A percentile compares a stretch with the other conserved stretches of the same genome.
Evolutionary conservation across 768 basidiomycete species (phyloP).

Genomic region (Lanmaoa rubissima): DNA sequence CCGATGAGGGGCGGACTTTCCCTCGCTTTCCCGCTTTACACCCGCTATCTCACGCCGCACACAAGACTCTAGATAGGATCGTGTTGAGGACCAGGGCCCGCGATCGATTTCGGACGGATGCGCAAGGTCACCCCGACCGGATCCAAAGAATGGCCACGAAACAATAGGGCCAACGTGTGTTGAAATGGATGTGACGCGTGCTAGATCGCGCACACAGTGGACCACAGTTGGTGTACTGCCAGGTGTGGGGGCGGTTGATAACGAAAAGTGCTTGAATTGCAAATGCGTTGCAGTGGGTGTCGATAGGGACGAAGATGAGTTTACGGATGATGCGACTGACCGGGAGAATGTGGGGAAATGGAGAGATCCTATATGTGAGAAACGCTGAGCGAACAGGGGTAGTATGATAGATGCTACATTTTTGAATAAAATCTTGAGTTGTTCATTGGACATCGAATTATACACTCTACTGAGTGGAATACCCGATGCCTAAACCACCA

Average conservation of each 20-base stretch:
- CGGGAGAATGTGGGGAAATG: conserved; percentile 39
- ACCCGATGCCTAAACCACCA: conserved; percentile 56
- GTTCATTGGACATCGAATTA: conserved; percentile 63
- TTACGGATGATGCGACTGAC: conserved; percentile 18
- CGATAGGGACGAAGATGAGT: conserved; percentile 21
- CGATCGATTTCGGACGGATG: conserved; percentile 72
- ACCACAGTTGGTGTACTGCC: conserved; percentile 1
- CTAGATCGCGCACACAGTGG: background rate
- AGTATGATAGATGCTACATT: conserved; percentile 68
- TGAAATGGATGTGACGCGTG: conserved; percentile 19
- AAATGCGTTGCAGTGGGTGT: conserved; percentile 28
- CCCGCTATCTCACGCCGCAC: conserved; percentile 67
- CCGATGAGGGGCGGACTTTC: conserved; percentile 69
- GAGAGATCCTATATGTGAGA: conserved; percentile 72
- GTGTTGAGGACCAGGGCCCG: conserved; percentile 70
- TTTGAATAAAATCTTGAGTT: conserved; percentile 61
- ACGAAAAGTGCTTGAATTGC: conserved; percentile 21
- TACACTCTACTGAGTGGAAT: conserved; percentile 70
- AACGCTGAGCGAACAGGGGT: conserved; percentile 75
- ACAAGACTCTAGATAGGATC: conserved; percentile 64
- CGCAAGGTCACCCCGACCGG: conserved; percentile 68
- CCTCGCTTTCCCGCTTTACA: conserved; percentile 77
- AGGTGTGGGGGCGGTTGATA: conserved; percentile 10
- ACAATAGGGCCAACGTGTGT: conserved; percentile 76
- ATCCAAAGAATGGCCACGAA: conserved; percentile 90